Evolutionary conservation across 2,329 filamentous ascomycete species (phyloP), one percentile per base, ranked within the genome.

Genomic region (Sporothrix phasma): DNA sequence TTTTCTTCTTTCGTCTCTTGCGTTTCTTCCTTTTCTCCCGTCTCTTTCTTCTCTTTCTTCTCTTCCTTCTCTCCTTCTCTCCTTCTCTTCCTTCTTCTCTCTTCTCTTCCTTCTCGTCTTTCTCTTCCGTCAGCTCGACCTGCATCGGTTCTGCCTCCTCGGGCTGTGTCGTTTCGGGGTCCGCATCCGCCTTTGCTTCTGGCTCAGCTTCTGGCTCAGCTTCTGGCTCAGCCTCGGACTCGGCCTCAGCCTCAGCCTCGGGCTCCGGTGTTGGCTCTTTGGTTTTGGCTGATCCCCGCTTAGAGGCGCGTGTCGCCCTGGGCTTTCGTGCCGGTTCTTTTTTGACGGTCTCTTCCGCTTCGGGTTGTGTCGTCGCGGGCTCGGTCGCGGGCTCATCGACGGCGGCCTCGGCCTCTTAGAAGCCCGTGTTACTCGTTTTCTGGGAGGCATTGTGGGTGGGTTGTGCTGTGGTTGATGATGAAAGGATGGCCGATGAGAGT

Each of bases 351-450:
- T 15, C 41, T 8, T 64, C 47, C 8, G 26, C 47, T 17, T 47
- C 43, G 19, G 43, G 43, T 11, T 34, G 58, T 26, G 43, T 29
- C 19, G 45, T 22, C 19, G 47, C 37, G 19, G 58, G 29, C n/a
- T 62, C 58, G 22, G 13, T 29, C 17, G 41, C 34, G 1, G 22
- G 37, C 62, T 63, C 31, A 19, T 54, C 37, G 13, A 41, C 53
- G 8, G 37, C 53, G 0, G 45, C 56, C 47, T 65, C 61, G 17
- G 61, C 64, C 61, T 63, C 54, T 65, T 65, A 11, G 64, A 63
- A 31, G 64, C 64, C n/a, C 61, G 11, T 3, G 61, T 65, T 8
- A 47, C 26, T 53, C 64, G 43, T 53, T 61, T 62, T 56, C 47
- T 45, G 37, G 60, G 64, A 11, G 64, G 64, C 64, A 65, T 65